Percentiles rank a stretch among this genome's conserved stretches.
phyloP scores from a whole-genome alignment of 257 asterid genomes.

The Solanum clarkiae region DNA sequence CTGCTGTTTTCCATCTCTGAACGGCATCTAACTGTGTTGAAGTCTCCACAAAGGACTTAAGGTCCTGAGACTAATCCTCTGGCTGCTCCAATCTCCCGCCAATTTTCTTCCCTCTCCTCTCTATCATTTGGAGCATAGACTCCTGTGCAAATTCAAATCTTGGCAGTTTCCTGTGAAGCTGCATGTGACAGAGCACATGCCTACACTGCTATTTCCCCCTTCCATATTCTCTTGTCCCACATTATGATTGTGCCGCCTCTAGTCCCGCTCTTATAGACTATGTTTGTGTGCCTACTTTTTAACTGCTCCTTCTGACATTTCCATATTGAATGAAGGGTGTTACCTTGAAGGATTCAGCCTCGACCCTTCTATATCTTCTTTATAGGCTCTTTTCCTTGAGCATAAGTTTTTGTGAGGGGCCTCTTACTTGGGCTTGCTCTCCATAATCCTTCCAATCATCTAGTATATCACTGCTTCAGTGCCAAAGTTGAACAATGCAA shows the following conservation, averaged over 20 bases:
- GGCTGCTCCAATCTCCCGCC: neutral
- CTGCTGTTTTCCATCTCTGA: neutral
- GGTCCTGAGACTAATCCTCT: neutral
- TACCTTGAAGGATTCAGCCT: neutral
- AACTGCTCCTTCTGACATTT: neutral
- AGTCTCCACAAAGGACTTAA: neutral
- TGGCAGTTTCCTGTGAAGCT: neutral
- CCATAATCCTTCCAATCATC: neutral
- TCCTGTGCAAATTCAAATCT: neutral
- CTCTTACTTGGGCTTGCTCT: neutral
- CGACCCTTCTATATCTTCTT: neutral
- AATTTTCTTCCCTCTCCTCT: neutral
- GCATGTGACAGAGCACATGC: neutral
- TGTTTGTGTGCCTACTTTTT: neutral
- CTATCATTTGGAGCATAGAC: neutral
- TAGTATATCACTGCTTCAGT: neutral
- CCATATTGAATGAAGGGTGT: neutral
- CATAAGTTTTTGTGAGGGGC: neutral
- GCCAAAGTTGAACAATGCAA: neutral
- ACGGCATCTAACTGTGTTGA: neutral
- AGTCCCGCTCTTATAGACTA: neutral
- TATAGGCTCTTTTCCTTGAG: neutral
- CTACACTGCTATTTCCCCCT: neutral
- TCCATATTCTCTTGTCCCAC: neutral
- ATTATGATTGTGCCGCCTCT: neutral